Percentiles rank a stretch among this genome's conserved stretches.
These are phyloP conservation scores for Thraustotheca clavata DNA, from an alignment of 352 stramenopile genomes.

Conservation along the genomic window DNA sequence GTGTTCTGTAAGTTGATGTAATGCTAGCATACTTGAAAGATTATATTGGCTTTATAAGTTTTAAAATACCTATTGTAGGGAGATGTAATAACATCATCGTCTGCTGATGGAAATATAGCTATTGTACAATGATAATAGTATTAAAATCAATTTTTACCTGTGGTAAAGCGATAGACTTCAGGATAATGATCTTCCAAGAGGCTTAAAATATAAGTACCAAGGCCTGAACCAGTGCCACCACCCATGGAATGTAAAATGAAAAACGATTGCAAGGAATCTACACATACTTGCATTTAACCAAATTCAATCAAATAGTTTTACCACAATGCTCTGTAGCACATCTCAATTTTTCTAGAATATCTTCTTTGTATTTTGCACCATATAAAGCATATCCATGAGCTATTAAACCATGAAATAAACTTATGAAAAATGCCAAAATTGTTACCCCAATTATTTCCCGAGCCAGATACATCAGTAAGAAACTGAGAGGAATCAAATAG, in stretches of 20 bases:
- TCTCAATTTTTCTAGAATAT: constrained; percentile 63
- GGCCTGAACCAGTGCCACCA: constrained; percentile 85
- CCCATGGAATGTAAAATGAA: constrained; percentile 90
- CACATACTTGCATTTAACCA: background rate
- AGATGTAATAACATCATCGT: constrained; percentile 90
- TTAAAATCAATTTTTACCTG: constrained; percentile 24
- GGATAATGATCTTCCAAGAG: constrained; percentile 81
- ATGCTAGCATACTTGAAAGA: constrained; percentile 37
- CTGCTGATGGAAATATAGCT: constrained; percentile 74
- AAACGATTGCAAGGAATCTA: constrained; percentile 87
- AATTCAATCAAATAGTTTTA: background rate
- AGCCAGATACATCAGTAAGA: constrained; percentile 81
- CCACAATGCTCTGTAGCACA: constrained; percentile 66
- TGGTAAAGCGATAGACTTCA: constrained; percentile 77
- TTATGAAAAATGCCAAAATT: background rate
- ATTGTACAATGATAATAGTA: background rate
- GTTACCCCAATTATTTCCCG: constrained; percentile 86
- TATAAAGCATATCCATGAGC: constrained; percentile 86
- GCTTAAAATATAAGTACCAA: constrained; percentile 84
- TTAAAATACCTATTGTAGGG: constrained; percentile 82
- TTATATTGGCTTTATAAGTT: background rate
- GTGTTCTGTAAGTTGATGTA: constrained; percentile 76
- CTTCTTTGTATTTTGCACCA: constrained; percentile 79
- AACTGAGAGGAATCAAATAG: constrained; percentile 86
- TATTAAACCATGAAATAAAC: constrained; percentile 23